Conservation (phyloP, 345 rosid species). For the Pistacia integerrima region DNA sequence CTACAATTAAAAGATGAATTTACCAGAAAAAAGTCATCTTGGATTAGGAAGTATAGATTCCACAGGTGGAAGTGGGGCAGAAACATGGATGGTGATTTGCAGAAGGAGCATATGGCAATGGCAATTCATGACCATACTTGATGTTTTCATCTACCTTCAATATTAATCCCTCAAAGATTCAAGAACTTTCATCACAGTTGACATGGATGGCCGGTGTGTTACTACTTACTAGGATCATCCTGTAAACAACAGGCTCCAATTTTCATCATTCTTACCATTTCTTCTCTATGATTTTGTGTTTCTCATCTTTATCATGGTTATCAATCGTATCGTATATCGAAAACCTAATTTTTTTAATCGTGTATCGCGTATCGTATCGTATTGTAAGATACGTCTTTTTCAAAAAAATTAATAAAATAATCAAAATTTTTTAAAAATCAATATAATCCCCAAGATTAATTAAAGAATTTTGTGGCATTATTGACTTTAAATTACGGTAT, state of each 20-base stretch:
- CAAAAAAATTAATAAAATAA: too few species aligned
- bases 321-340: too few species aligned
- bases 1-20: background rate
- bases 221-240: slow-evolving; percentile 16
- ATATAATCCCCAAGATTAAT: too few species aligned
- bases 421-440: too few species aligned
- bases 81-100: background rate
- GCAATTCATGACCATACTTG: too few species aligned
- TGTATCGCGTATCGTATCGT: too few species aligned
- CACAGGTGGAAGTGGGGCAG: background rate
- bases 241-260: slow-evolving; percentile 38
- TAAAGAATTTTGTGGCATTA: too few species aligned
- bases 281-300: slow-evolving; percentile 15
- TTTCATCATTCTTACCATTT: slow-evolving; percentile 22
- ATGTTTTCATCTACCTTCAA: slow-evolving; percentile 8
- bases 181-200: slow-evolving; percentile 27
- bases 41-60: slow-evolving; percentile 24
- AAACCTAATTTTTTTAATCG: too few species aligned
- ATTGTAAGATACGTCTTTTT: too few species aligned
- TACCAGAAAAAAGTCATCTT: slow-evolving; percentile 11
- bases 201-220: slow-evolving; percentile 35
- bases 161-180: slow-evolving; percentile 27
- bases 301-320: too few species aligned
- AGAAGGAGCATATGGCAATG: background rate
- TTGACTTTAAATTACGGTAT: too few species aligned